Conservation (phyloP, 2,329 filamentous ascomycete genomes). For the Pestalotiopsis sp. region DNA sequence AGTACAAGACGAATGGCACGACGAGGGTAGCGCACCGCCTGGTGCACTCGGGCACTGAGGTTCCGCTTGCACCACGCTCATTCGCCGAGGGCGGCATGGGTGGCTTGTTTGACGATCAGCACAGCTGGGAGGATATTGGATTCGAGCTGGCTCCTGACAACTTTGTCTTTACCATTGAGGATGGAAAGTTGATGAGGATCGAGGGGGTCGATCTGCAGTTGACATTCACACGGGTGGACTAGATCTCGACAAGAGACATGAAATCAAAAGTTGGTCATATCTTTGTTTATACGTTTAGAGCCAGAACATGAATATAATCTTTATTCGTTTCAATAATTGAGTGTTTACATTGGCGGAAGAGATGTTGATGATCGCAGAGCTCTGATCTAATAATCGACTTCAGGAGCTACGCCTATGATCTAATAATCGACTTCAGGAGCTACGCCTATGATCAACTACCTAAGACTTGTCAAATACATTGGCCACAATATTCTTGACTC, state of each 20-base stretch:
- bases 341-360: no score
- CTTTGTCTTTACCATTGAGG: not conserved
- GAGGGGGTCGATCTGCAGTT: not conserved
- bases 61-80: not conserved
- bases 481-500: no score
- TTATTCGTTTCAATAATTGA: no score
- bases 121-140: not conserved
- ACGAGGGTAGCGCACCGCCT: not conserved
- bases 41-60: not conserved
- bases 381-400: no score
- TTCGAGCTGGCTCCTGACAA: not conserved
- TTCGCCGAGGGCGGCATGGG: not conserved
- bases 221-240: not conserved
- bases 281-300: no score
- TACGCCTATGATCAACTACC: no score
- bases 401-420: no score
- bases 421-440: no score
- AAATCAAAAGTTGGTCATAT: not conserved
- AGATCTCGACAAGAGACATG: not conserved
- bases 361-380: no score
- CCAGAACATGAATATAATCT: no score
- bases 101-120: not conserved
- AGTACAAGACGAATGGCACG: constrained; percentile 1
- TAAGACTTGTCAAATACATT: no score
- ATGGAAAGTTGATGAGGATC: not conserved